Evolutionary conservation across 2,329 filamentous ascomycete species (phyloP).

Genomic region (Cladophialophora psammophila): DNA sequence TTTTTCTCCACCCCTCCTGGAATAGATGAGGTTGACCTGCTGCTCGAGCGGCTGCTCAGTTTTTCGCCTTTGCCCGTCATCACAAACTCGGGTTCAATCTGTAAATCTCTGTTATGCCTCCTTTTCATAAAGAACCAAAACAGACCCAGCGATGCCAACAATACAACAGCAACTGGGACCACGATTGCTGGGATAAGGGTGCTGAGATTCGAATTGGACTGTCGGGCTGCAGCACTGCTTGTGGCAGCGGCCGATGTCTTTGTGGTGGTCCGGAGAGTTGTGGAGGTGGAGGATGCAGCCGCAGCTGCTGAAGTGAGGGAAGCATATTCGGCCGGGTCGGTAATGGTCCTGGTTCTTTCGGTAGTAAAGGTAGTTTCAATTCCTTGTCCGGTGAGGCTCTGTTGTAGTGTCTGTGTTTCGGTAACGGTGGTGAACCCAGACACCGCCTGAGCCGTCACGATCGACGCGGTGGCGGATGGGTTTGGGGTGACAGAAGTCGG

Average conservation of each 20-base stretch:
- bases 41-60: constrained; percentile 37
- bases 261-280: constrained; percentile 48
- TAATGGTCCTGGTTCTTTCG: constrained; percentile 33
- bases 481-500: constrained; percentile 21
- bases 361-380: constrained; percentile 34
- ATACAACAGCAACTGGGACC: constrained; percentile 36
- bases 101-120: constrained; percentile 35
- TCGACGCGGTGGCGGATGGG: constrained; percentile 23
- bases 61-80: constrained; percentile 40
- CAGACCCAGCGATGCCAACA: constrained; percentile 36
- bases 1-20: constrained; percentile 24
- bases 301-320: constrained; percentile 35
- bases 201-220: constrained; percentile 42
- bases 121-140: constrained; percentile 41
- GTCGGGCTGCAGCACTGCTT: constrained; percentile 48
- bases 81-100: constrained; percentile 39
- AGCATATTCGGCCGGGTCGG: constrained; percentile 36
- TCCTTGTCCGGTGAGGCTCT: constrained; percentile 22
- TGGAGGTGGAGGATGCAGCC: constrained; percentile 45
- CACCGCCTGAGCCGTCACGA: constrained; percentile 27
- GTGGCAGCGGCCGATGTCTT: constrained; percentile 47
- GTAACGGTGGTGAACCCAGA: constrained; percentile 37
- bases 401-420: constrained; percentile 31
- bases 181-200: constrained; percentile 41
- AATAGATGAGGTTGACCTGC: constrained; percentile 33